Percentiles rank a stretch among this genome's conserved stretches.
phyloP scores from a whole-genome alignment of 306 rosid genomes.

The Erythrophleum fordii region DNA sequence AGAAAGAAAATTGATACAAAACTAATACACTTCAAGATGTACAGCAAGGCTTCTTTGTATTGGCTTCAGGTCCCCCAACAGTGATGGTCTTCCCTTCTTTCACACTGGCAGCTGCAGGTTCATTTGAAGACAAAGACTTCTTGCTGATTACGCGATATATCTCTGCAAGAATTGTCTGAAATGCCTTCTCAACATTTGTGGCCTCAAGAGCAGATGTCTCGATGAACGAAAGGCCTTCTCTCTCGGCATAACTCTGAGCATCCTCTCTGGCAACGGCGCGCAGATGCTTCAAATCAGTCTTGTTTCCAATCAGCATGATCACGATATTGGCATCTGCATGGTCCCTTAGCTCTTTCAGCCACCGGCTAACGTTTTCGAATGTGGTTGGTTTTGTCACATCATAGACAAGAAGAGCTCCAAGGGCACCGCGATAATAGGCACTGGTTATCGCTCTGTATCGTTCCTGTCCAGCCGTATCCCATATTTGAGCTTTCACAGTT shows the following conservation, averaged over 20 bases:
- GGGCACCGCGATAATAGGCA: conserved; percentile 71
- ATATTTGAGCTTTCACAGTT: conserved; percentile 73
- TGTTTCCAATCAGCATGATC: conserved; percentile 68
- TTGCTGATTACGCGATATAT: conserved; percentile 55
- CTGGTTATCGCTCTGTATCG: conserved; percentile 72
- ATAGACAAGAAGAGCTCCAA: conserved; percentile 63
- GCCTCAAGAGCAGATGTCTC: conserved; percentile 70
- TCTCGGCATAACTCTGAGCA: conserved; percentile 59
- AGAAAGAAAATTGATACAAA: not conserved
- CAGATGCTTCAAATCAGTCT: conserved; percentile 64
- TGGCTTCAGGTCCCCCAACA: conserved; percentile 55
- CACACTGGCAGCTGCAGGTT: conserved; percentile 47
- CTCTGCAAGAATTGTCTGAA: conserved; percentile 58
- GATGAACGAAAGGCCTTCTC: conserved; percentile 62
- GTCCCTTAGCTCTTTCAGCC: conserved; percentile 65
- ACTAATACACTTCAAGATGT: conserved; percentile 43
- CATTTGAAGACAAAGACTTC: conserved; percentile 42
- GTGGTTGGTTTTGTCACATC: conserved; percentile 68
- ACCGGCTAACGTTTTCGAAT: conserved; percentile 59
- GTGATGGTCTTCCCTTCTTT: conserved; percentile 65
- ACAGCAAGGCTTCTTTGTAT: conserved; percentile 63
- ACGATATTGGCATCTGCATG: conserved; percentile 69
- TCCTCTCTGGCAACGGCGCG: conserved; percentile 65
- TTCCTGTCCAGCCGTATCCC: conserved; percentile 84
- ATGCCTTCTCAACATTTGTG: conserved; percentile 58